phyloP scores from a whole-genome alignment of 345 rosid genomes.

The Hevea brasiliensis region DNA sequence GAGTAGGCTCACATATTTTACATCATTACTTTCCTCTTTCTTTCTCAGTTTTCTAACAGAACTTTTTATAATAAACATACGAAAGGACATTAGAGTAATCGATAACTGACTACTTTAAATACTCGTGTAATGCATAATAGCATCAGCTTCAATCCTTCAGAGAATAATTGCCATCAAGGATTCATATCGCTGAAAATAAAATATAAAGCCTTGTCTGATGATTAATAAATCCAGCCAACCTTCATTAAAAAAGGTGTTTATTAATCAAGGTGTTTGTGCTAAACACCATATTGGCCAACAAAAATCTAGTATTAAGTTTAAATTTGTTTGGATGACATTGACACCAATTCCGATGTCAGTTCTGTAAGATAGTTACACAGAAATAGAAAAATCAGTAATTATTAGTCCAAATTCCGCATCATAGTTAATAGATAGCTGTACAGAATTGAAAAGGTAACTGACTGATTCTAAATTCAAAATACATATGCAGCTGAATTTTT shows the following conservation, averaged over 20 bases:
- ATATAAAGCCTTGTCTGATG: not conserved
- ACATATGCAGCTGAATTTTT: not conserved
- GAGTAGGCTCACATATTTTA: not conserved
- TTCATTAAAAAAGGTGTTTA: not conserved
- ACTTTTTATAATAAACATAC: too few species aligned
- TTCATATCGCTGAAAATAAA: constrained; percentile 1
- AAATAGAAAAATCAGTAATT: not conserved
- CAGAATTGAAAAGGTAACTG: not conserved
- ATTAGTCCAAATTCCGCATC: not conserved
- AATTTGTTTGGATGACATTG: too few species aligned
- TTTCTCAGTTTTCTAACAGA: not conserved
- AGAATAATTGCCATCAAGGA: not conserved
- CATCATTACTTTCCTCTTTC: not conserved
- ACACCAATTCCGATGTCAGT: not conserved
- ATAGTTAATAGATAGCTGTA: not conserved
- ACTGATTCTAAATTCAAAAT: not conserved
- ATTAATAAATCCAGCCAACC: constrained; percentile 1
- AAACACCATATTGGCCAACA: not conserved
- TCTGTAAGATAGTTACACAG: not conserved
- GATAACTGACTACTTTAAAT: not conserved
- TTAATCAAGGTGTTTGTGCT: not conserved
- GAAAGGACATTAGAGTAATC: not conserved
- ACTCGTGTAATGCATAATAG: constrained; percentile 1
- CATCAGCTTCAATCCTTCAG: not conserved
- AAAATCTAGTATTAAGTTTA: not conserved